Percentiles rank a stretch among this genome's conserved stretches.
phyloP scores from a whole-genome alignment of 2,329 filamentous ascomycete genomes.

The Botrytis squamosa region DNA sequence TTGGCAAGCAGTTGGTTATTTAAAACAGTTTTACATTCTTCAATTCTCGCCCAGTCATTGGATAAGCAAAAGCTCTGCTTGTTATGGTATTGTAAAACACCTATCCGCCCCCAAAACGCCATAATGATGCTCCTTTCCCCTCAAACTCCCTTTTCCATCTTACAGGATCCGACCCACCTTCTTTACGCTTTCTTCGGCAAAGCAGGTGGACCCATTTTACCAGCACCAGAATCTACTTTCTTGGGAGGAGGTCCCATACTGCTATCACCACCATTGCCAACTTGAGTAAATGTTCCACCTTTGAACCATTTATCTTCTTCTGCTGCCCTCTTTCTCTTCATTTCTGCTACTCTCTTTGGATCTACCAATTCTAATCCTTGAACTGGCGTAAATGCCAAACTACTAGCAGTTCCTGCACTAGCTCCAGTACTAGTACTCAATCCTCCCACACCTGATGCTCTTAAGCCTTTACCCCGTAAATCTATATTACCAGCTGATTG shows the following conservation, averaged over 20 bases:
- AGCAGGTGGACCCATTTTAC: slow-evolving; percentile 46
- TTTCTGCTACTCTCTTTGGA: slow-evolving; percentile 83
- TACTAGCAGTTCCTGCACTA: slow-evolving; percentile 73
- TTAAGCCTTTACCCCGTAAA: slow-evolving; percentile 70
- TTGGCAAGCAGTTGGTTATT: background rate
- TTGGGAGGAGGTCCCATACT: slow-evolving; percentile 84
- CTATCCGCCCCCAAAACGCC: background rate
- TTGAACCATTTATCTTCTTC: slow-evolving; percentile 98
- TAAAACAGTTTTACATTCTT: slow-evolving; percentile 1
- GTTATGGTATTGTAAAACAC: slow-evolving; percentile 1
- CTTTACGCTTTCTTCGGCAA: slow-evolving; percentile 27
- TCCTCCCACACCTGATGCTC: slow-evolving; percentile 77
- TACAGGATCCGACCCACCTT: background rate
- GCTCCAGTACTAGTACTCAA: slow-evolving; percentile 51
- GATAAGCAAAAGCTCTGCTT: background rate
- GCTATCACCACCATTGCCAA: slow-evolving; percentile 55
- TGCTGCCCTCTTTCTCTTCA: slow-evolving; percentile 85
- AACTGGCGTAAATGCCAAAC: slow-evolving; percentile 88
- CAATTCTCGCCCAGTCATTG: background rate
- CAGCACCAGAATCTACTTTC: slow-evolving; percentile 64
- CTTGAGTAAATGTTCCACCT: slow-evolving; percentile 92
- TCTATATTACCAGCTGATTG: slow-evolving; percentile 61
- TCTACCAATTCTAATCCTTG: slow-evolving; percentile 95
- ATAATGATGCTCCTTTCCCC: background rate
- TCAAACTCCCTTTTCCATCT: background rate